Percentiles rank a stretch among this genome's conserved stretches.
Evolutionary conservation across 2,329 filamentous ascomycete species (phyloP).

Genomic region (Colletotrichum sp.): DNA sequence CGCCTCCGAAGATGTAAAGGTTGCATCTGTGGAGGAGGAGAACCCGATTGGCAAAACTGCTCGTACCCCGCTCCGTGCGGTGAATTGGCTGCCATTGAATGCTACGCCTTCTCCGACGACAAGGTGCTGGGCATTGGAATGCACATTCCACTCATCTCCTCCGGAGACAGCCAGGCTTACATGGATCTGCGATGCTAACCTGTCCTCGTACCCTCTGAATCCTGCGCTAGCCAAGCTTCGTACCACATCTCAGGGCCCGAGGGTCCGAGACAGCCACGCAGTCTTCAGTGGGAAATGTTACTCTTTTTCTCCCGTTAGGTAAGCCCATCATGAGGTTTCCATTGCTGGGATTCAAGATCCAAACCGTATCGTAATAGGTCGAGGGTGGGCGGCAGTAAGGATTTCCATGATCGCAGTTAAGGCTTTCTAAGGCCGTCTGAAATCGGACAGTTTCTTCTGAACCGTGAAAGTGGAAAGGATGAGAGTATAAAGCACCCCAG

Average conservation of each 20-base stretch:
- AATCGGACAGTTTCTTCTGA: fast-evolving
- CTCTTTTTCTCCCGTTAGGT: not conserved
- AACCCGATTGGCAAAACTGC: not conserved
- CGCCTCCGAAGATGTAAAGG: not conserved
- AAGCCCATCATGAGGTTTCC: not conserved
- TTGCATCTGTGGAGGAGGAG: not conserved
- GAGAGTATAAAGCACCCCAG: not conserved
- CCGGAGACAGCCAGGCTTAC: not conserved
- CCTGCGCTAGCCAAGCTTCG: not conserved
- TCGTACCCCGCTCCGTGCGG: not conserved
- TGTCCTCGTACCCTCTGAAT: not conserved
- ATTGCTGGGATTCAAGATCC: not conserved
- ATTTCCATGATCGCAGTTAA: not conserved
- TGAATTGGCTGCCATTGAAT: not conserved
- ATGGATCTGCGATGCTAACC: not conserved
- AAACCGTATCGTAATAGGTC: not conserved
- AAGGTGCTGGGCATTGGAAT: not conserved
- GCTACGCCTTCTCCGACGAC: not conserved
- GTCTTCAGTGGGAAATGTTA: not conserved
- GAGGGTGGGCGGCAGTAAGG: not conserved
- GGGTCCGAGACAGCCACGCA: not conserved
- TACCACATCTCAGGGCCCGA: not conserved
- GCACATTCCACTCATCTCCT: not conserved
- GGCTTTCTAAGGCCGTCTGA: not conserved
- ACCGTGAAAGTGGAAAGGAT: not conserved